Evolutionary conservation across 352 stramenopile genomes (phyloP).

Genomic region (Globisporangium irregulare): DNA sequence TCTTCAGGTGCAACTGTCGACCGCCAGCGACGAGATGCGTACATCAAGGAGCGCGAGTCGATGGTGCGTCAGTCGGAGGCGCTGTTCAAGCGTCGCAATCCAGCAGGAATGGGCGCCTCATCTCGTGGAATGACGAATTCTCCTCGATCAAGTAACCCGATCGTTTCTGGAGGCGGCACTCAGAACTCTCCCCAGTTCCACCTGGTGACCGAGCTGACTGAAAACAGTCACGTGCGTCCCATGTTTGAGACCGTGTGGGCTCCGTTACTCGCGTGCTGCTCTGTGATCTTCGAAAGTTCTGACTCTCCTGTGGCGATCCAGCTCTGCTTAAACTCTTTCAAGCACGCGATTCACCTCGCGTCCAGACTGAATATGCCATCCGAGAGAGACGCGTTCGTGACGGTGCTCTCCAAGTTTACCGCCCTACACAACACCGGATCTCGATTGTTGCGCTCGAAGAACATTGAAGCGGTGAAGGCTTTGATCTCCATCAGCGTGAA

Average conservation of each 20-base stretch:
- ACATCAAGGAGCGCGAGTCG: conserved; percentile 80
- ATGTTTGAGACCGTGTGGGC: conserved; percentile 99
- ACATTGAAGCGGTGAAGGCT: conserved; percentile 97
- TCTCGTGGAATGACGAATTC: conserved; percentile 19
- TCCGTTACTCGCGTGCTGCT: conserved; percentile 95
- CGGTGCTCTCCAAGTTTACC: conserved; percentile 96
- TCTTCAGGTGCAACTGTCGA: conserved; percentile 52
- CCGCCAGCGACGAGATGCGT: conserved; percentile 72
- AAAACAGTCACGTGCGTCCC: conserved; percentile 83
- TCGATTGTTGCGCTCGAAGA: conserved; percentile 94
- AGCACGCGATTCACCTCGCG: conserved; percentile 93
- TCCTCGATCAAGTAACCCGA: conserved; percentile 14
- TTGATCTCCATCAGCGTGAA: conserved; percentile 96
- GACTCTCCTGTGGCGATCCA: conserved; percentile 92
- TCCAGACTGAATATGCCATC: conserved; percentile 86
- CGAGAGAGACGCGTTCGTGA: conserved; percentile 95
- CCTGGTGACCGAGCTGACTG: conserved; percentile 59
- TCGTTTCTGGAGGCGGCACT: conserved; percentile 14
- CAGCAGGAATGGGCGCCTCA: conserved; percentile 26
- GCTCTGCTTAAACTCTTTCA: conserved; percentile 94
- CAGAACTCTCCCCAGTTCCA: conserved; percentile 46
- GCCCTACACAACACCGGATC: conserved; percentile 91
- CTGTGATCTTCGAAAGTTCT: conserved; percentile 94
- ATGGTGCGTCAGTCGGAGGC: conserved; percentile 80
- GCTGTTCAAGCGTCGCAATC: conserved; percentile 66